A percentile compares a stretch with the other conserved stretches of the same genome.
Evolutionary conservation across 495 filamentous ascomycete species (phyloP).

Genomic region (Penicillium steckii): DNA sequence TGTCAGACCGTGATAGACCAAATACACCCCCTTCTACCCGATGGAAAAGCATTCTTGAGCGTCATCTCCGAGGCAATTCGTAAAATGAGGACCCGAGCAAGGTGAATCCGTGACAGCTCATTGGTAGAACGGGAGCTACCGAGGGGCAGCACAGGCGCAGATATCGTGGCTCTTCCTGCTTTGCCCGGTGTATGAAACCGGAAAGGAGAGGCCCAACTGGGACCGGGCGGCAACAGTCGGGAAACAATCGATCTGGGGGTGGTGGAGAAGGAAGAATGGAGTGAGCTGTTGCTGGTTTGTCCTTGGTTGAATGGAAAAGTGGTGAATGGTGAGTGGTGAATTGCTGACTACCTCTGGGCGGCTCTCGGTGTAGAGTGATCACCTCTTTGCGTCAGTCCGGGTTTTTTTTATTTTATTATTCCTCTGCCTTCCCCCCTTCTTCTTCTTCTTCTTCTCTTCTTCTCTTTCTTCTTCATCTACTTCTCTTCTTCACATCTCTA

Average conservation of each 20-base stretch:
- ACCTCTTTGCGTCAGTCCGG: conserved; percentile 44
- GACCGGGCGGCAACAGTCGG: conserved; percentile 36
- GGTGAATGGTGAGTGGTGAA: conserved; percentile 6
- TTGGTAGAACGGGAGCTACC: conserved; percentile 38
- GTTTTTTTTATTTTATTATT: conserved; percentile 20
- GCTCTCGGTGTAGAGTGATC: conserved; percentile 39
- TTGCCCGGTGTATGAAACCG: conserved; percentile 54
- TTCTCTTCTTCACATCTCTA: not conserved
- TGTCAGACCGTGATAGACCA: not conserved
- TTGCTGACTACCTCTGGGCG: conserved; percentile 17
- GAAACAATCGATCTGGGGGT: conserved; percentile 17
- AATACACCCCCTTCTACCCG: not conserved
- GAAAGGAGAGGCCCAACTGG: conserved; percentile 31
- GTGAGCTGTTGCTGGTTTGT: no score
- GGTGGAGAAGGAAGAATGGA: not conserved
- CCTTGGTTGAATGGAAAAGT: not conserved
- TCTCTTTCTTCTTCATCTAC: conserved; percentile 5
- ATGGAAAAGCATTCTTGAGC: conserved; percentile 36
- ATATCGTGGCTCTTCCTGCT: conserved; percentile 50
- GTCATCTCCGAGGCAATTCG: conserved; percentile 21
- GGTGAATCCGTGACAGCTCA: conserved; percentile 18
- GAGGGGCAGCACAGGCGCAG: conserved; percentile 27
- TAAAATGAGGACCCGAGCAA: conserved; percentile 18
- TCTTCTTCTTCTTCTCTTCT: conserved; percentile 19
- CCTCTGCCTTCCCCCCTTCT: conserved; percentile 14